Evolutionary conservation across 257 asterid species (phyloP).

Genomic region (Solanum etuberosum): DNA sequence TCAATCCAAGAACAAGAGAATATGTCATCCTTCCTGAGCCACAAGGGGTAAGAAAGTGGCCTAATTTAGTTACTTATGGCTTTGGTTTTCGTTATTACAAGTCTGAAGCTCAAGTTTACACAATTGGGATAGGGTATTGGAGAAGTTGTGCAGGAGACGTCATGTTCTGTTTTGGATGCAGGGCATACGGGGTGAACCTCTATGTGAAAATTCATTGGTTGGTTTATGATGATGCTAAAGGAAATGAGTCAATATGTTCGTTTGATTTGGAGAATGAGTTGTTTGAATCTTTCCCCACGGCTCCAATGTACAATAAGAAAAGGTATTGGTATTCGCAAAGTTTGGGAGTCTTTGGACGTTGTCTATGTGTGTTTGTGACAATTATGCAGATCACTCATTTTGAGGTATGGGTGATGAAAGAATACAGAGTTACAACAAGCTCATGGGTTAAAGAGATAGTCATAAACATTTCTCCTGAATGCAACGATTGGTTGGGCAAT

Average conservation of each 20-base stretch:
- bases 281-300: constrained; percentile 12
- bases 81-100: not conserved
- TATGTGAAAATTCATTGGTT: constrained; percentile 45
- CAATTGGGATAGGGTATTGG: constrained; percentile 28
- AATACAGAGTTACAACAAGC: constrained; percentile 20
- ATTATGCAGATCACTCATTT: constrained; percentile 9
- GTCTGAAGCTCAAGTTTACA: constrained; percentile 34
- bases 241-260: constrained; percentile 29
- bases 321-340: constrained; percentile 5
- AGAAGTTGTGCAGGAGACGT: constrained; percentile 14
- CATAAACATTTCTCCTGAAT: constrained; percentile 12
- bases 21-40: too few species aligned
- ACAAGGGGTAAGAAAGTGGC: too few species aligned
- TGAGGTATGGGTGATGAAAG: constrained; percentile 46
- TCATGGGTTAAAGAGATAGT: constrained; percentile 34
- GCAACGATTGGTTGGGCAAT: constrained; percentile 13
- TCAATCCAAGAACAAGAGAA: too few species aligned
- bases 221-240: constrained; percentile 21
- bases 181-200: constrained; percentile 14
- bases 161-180: constrained; percentile 13
- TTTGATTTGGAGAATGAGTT: constrained; percentile 39
- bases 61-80: too few species aligned
- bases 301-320: constrained; percentile 5
- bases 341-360: constrained; percentile 20
- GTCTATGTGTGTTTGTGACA: constrained; percentile 33